Evolutionary conservation across 257 asterid genomes (phyloP), one percentile per base, ranked within the genome.

Genomic region (Apocynum venetum): DNA sequence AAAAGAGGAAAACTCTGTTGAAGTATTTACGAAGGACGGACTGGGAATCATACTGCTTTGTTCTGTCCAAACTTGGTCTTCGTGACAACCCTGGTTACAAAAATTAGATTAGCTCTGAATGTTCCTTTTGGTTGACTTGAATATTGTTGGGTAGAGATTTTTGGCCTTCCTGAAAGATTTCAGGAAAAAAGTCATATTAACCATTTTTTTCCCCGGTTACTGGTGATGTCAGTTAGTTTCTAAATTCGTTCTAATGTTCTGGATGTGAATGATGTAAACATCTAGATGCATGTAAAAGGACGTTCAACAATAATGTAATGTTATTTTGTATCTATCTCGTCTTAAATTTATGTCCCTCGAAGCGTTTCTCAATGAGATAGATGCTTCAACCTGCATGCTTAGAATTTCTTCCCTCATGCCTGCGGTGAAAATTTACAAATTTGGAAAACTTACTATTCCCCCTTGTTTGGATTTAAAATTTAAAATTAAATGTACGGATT

Each of bases 11-110:
- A 84, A 90, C 85, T 82, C 84, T 92, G 71, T 66, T 92, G 84
- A 90, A 87, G 81, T 92, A 93, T 84, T 88, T 93, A 59, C 80
- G 96, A 61, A 84, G 92, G 68, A 93, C 97, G 51, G 97, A 93
- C 74, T 92, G 94, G 94, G 97, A 89, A 53, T 92, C 97, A 0
- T 93, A 88, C 88, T 80, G 88, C 84, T 84, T 92, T 52, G 88
- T 93, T 73, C 90, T 92, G 31, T 86, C 91, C 11, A 90, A 88
- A 83, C 93, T 93, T 72, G 98, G 94, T 73, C 91, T 93, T 63
- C 91, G 97, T 0, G 97, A 90, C 84, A 88, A 89, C 79, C 87
- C 89, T 6, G 93, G 83, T 77, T 43, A 84, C 71, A 92, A 93
- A 77, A 82, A 84, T 47, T 88, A 90, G 85, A 71, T 72, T n/a